Evolutionary conservation across 306 rosid species (phyloP), one percentile per base, ranked within the genome.

Genomic region (Senna siamea): DNA sequence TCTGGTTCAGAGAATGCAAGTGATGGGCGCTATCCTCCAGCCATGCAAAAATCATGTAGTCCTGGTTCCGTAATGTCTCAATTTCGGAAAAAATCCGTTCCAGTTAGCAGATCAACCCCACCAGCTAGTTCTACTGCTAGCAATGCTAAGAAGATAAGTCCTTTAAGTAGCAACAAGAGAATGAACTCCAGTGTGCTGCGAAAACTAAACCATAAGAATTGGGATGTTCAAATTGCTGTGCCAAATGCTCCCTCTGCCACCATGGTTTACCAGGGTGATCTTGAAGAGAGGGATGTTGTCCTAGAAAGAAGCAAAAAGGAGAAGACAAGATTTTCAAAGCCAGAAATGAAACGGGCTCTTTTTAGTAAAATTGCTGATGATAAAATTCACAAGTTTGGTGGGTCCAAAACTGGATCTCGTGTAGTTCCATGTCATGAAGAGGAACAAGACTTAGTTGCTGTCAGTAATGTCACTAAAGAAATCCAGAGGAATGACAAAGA

Each of bases 401-500:
- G 86, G 40, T 51, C 74, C 14, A 85, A 85, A 79, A 75, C 77
- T 19, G 94, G 87, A 87, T 87, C 97, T 73, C 97, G 95, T 18
- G 97, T 91, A 43, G 91, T 85, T 82, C 95, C 97, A n/a, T 85
- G 66, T 76, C 73, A 74, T 11, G 95, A 82, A 64, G 89, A 91
- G 68, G 80, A 19, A 60, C 65, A 72, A 30, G 82, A 79, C 14
- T 81, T 93, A 37, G 66, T 76, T 44, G 74, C 70, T 67, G 83
- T 78, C 66, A 61, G 81, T 77, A 85, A 77, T 79, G 84, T 62
- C 38, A 14, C 80, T 5, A 88, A 62, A 20, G 86, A 85, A 60
- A 37, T 70, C 40, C 82, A 55, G 19, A 77, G 57, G 80, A 87
- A 78, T 62, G 82, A 73, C 55, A 83, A 78, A 73, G 92, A 85